phyloP scores from a whole-genome alignment of 2,329 filamentous ascomycete species.

The Lasiodiplodia sp. region DNA sequence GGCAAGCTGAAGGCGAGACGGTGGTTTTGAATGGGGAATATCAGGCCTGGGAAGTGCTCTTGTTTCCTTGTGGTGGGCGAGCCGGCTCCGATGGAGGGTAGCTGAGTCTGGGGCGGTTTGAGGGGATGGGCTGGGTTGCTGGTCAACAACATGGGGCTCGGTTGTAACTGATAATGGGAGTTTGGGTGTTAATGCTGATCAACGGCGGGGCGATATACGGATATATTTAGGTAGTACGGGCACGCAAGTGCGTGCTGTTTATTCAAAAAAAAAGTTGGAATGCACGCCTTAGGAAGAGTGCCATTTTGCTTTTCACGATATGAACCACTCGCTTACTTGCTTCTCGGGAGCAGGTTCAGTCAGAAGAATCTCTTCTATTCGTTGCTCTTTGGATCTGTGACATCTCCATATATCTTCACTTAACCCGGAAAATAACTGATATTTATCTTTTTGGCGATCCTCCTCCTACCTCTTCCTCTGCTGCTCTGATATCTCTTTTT shows the following conservation, averaged over 20 bases:
- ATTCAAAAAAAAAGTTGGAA: not conserved
- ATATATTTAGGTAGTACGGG: not conserved
- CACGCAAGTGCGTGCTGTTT: not conserved
- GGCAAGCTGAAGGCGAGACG: constrained; percentile 51
- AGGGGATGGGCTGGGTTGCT: not conserved
- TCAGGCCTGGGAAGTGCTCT: too few species aligned
- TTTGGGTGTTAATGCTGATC: not conserved
- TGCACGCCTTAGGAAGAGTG: not conserved
- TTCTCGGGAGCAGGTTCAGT: not conserved
- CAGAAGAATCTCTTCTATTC: not conserved
- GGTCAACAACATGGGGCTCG: not conserved
- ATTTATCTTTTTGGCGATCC: not conserved
- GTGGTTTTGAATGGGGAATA: constrained; percentile 50
- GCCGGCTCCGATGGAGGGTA: too few species aligned
- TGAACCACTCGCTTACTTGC: not conserved
- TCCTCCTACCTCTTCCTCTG: not conserved
- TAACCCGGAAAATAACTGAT: not conserved
- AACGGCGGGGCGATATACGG: not conserved
- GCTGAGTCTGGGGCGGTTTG: too few species aligned
- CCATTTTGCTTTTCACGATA: not conserved
- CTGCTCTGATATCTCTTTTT: not conserved
- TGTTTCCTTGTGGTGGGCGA: too few species aligned
- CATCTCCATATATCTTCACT: not conserved
- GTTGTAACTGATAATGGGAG: not conserved
- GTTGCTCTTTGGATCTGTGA: constrained; percentile 1